Evolutionary conservation across 768 basidiomycete species (phyloP), one percentile per base, ranked within the genome.

Genomic region (Vararia minispora): DNA sequence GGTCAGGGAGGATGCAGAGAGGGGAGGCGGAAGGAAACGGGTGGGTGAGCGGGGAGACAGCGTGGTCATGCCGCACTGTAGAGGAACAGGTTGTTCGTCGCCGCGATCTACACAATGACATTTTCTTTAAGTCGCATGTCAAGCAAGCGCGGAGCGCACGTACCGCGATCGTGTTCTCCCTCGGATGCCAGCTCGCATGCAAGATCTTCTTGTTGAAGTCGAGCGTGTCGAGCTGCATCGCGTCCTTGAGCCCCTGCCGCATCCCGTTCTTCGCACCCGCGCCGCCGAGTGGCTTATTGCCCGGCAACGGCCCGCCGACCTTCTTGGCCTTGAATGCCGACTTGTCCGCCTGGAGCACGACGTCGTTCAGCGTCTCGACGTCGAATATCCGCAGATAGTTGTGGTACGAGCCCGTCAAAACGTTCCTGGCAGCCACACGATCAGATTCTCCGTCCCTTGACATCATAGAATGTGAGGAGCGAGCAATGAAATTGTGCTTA

Each of bases 331-430:
- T 98, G 69, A 99, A 99, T 5, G 94, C 92, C 12, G 90, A 92
- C 61, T 99, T 99, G 68, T 99, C 95, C 2, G 95, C 95, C 61
- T 98, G 95, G 40, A 99, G 64, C 10, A 97, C 87, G 30, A 92
- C 79, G 53, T 98, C 95, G 44, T 79, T 83, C 45, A 78, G 56
- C 23, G 79, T 77, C 43, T 94, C 88, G 10, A 50, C 76, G 59
- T 98, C 94, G 63, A 90, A 99, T 76, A 99, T 95, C 59, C 91
- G 90, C 84, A 99, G 92, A 66, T 94, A 98, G 65, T 99, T 99
- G 68, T 98, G 94, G 66, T 99, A 99, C 35, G 95, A 98, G 30
- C 95, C 95, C n/a, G 95, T 97, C 47, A 99, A 68, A 43, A 98
- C 90, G 59, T 92, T 80, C 54, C 95, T 99, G 52, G 7, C 28